Base-by-base conservation (phyloP, 208 protist species). In the Wallacemonas sp. region DNA sequence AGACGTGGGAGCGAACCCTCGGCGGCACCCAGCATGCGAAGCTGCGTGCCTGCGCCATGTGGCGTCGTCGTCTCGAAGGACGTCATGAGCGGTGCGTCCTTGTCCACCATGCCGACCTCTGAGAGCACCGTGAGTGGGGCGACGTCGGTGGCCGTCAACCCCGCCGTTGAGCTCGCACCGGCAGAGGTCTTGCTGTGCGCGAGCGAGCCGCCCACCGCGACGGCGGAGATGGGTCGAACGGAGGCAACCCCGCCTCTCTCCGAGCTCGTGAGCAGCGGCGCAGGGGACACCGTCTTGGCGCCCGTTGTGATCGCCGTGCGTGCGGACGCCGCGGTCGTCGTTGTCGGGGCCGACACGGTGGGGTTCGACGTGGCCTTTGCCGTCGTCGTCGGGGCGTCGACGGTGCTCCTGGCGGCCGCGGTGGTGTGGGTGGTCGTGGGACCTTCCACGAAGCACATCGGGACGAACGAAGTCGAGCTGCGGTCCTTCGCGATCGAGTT, bases 51-150 rank as follows among this genome's bases (percentile, higher is more conserved):
- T 19, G 52, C 26, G 6, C 52, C 52, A 39, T 30, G 52, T 30
- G 17, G 52, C 16, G 52, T 38, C 5, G 52, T 41, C 30, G 52
- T 58, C 52, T 58, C 52, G 29, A 23, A 58, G 30, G 52, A 24
- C 30, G 52, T 58, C 12, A 58, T 58, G 17, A 12, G 14, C 52
- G 52, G n/a, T 4, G n/a, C 52, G 26, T 41, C 52, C 26, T 24
- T 5, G 12, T 39, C 52, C 30, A 58, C 52, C 0, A 29, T 24
- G 4, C n/a, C 52, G 9, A 58, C 52, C 8, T 30, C 23, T 2
- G 52, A 43, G 29, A 30, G 29, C 52, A 39, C 52, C 26, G 52
- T 58, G 29, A 58, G 52, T n/a, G 52, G 52, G 5, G 38, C 16
- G 8, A 58, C 26, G 27, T 17, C 52, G 52, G 17, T 38, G 17